phyloP scores from a whole-genome alignment of 78 protist genomes.

The Dictyostelium purpureum region DNA sequence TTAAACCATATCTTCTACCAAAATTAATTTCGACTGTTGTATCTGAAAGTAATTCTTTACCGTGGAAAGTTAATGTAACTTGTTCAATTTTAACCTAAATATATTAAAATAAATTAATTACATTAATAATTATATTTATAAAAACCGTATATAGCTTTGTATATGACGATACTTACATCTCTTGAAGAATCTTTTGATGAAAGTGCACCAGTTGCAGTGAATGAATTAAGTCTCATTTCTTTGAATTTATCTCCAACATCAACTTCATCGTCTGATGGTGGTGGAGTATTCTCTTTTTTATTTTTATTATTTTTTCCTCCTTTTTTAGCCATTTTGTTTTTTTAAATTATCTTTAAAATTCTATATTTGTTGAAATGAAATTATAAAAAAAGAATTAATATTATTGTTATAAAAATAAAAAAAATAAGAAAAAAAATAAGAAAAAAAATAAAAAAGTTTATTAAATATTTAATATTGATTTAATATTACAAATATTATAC shows the following conservation, averaged over 20 bases:
- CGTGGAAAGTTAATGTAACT: slow-evolving; percentile 75
- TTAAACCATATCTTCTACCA: slow-evolving; percentile 92
- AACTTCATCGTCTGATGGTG: neutral
- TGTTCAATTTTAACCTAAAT: slow-evolving; percentile 70
- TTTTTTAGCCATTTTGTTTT: slow-evolving; percentile 48
- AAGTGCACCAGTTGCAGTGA: slow-evolving; percentile 65
- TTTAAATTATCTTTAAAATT: neutral
- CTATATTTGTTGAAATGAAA: too few species aligned
- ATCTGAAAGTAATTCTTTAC: slow-evolving; percentile 64
- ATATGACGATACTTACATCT: slow-evolving; percentile 43
- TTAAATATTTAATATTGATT: neutral
- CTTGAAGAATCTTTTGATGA: slow-evolving; percentile 71
- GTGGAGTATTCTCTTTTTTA: neutral
- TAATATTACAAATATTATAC: too few species aligned
- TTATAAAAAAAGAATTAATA: neutral
- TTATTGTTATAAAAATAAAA: neutral
- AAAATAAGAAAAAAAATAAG: neutral
- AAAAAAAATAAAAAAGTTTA: neutral
- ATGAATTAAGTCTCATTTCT: slow-evolving; percentile 66
- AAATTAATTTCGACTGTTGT: slow-evolving; percentile 71
- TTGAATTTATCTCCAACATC: slow-evolving; percentile 37
- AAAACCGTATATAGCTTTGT: neutral
- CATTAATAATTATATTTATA: neutral
- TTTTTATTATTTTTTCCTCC: neutral
- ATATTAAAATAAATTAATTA: neutral